phyloP scores from a whole-genome alignment of 768 basidiomycete genomes.

The Auricularia sp. region DNA sequence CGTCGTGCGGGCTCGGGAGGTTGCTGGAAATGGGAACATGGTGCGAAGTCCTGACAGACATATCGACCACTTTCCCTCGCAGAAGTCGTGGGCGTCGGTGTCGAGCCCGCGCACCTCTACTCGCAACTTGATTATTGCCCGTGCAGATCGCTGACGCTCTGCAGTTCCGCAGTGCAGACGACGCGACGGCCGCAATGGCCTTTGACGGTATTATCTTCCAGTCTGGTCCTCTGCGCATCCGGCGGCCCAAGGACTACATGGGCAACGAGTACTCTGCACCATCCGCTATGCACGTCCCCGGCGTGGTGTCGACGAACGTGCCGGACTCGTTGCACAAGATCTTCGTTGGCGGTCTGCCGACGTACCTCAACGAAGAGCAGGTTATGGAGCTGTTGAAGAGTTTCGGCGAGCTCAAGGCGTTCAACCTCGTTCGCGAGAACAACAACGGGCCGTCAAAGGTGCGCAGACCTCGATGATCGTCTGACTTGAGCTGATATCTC shows the following conservation, averaged over 20 bases:
- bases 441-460: conserved; percentile 84
- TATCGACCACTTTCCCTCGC: neutral
- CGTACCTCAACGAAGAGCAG: conserved; percentile 95
- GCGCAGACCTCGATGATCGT: conserved; percentile 6
- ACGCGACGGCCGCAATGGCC: conserved; percentile 92
- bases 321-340: conserved; percentile 97
- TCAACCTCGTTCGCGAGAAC: conserved; percentile 95
- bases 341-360: conserved; percentile 91
- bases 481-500: neutral
- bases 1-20: too few species aligned
- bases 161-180: conserved; percentile 96
- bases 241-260: conserved; percentile 94
- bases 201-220: conserved; percentile 97
- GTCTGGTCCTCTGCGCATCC: conserved; percentile 92
- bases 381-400: conserved; percentile 96
- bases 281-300: conserved; percentile 70
- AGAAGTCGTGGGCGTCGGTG: too few species aligned
- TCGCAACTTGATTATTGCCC: too few species aligned
- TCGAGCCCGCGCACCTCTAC: too few species aligned
- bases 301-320: conserved; percentile 92
- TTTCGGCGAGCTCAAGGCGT: conserved; percentile 94
- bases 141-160: neutral
- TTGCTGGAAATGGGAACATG: too few species aligned
- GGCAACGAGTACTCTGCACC: conserved; percentile 56
- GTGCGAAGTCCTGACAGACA: neutral